Conservation (phyloP, 305 asterid species). For the Ajuga reptans region DNA sequence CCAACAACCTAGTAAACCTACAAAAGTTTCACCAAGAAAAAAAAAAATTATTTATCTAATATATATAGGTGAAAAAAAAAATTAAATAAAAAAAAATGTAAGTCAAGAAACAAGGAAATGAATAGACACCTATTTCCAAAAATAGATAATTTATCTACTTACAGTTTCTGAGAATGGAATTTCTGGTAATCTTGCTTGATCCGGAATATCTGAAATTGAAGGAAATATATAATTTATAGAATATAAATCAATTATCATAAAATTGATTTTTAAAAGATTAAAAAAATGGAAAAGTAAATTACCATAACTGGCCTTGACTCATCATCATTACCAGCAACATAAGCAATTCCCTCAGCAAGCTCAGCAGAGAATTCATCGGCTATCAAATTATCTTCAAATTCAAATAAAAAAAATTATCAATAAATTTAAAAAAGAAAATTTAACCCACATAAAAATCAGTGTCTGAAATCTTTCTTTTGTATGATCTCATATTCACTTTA, state of each 20-base stretch:
- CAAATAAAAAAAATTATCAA: neutral
- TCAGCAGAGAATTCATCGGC: slow-evolving; percentile 96
- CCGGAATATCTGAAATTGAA: slow-evolving; percentile 52
- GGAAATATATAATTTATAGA: neutral
- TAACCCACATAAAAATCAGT: slow-evolving; percentile 17
- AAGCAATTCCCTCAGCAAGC: slow-evolving; percentile 82
- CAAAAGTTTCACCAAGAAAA: slow-evolving; percentile 1
- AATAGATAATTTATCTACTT: slow-evolving; percentile 25
- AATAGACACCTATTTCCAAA: neutral
- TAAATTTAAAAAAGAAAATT: no score
- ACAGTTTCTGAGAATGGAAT: slow-evolving; percentile 72
- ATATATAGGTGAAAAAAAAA: neutral
- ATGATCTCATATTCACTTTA: neutral
- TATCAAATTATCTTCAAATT: slow-evolving; percentile 54
- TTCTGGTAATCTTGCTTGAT: slow-evolving; percentile 91
- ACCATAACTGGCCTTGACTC: slow-evolving; percentile 83
- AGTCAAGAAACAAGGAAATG: neutral
- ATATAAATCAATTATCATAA: neutral
- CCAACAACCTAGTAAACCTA: slow-evolving; percentile 71
- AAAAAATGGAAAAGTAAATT: slow-evolving; percentile 8
- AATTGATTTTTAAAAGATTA: neutral
- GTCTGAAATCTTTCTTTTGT: neutral
- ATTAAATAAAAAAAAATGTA: neutral
- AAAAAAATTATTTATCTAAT: neutral
- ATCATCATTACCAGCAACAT: slow-evolving; percentile 89